Conservation (phyloP, 2,329 filamentous ascomycete species). For the Trichoderma brevicompactum region DNA sequence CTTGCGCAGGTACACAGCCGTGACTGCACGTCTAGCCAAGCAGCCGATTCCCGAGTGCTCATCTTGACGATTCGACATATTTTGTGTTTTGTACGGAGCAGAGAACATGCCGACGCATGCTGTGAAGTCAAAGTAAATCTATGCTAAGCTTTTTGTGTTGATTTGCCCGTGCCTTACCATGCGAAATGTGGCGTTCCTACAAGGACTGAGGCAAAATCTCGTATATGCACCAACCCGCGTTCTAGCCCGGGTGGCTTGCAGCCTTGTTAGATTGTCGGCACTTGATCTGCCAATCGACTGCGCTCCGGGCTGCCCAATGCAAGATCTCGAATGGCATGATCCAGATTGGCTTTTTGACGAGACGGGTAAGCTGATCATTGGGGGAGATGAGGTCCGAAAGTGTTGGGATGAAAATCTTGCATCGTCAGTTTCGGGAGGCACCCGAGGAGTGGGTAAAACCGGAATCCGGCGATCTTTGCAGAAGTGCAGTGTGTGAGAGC, state of each 20-base stretch:
- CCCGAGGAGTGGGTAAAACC: neutral
- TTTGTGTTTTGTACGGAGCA: too few species aligned
- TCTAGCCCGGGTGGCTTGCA: slow-evolving; percentile 25
- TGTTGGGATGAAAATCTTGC: neutral
- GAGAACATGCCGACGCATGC: neutral
- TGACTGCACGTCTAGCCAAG: too few species aligned
- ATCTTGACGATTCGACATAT: neutral
- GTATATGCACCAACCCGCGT: slow-evolving; percentile 31
- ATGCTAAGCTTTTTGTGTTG: slow-evolving; percentile 6
- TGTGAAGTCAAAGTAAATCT: neutral
- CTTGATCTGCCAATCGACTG: slow-evolving; percentile 14
- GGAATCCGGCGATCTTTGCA: neutral
- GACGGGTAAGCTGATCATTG: neutral
- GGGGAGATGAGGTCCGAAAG: neutral
- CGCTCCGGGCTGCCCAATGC: slow-evolving; percentile 7
- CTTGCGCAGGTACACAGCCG: too few species aligned
- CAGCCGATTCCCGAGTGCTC: neutral
- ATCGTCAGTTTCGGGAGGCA: slow-evolving; percentile 1
- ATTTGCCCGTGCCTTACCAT: neutral
- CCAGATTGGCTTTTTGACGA: slow-evolving; percentile 10
- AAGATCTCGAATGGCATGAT: slow-evolving; percentile 16
- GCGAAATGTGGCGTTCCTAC: slow-evolving; percentile 12
- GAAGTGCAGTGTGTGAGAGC: neutral
- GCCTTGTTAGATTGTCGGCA: slow-evolving; percentile 8
- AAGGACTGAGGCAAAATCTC: slow-evolving; percentile 6